Evolutionary conservation across 257 asterid genomes (phyloP).

Genomic region (Nicotiana sylvestris): DNA sequence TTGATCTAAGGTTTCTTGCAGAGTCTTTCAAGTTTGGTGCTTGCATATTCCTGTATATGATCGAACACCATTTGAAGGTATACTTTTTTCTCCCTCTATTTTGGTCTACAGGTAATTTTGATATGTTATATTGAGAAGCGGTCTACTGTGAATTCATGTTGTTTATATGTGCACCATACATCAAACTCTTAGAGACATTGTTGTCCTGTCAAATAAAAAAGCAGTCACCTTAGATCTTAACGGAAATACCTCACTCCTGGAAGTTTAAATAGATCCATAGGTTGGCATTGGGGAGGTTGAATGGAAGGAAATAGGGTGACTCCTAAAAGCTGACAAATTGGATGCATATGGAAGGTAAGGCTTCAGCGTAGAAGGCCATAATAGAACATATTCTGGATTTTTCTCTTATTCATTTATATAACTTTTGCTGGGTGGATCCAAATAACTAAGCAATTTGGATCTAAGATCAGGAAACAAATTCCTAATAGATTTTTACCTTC

Average conservation of each 20-base stretch:
- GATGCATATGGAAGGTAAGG: neutral
- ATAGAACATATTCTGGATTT: too few relatives aligned
- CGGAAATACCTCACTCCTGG: too few relatives aligned
- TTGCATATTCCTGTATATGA: conserved; percentile 88
- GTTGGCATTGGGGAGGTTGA: conserved; percentile 25
- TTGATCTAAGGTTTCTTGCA: conserved; percentile 27
- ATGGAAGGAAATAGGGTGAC: conserved; percentile 20
- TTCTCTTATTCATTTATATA: too few relatives aligned
- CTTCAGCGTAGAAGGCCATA: neutral
- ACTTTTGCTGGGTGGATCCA: too few relatives aligned
- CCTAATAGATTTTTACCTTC: too few relatives aligned
- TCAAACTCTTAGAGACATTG: neutral
- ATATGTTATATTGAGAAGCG: neutral
- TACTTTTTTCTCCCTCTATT: conserved; percentile 4
- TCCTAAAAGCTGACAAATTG: neutral
- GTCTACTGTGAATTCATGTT: neutral
- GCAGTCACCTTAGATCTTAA: too few relatives aligned
- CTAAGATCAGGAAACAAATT: too few relatives aligned
- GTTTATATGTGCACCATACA: neutral
- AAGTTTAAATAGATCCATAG: neutral
- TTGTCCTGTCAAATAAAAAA: neutral
- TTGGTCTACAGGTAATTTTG: neutral
- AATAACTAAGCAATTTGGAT: too few relatives aligned
- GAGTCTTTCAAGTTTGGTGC: conserved; percentile 92
- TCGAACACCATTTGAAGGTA: conserved; percentile 88